These are phyloP conservation scores for Pichia sp. DNA, from an alignment of 1,139 yeast genomes.

Conservation along the genomic window DNA sequence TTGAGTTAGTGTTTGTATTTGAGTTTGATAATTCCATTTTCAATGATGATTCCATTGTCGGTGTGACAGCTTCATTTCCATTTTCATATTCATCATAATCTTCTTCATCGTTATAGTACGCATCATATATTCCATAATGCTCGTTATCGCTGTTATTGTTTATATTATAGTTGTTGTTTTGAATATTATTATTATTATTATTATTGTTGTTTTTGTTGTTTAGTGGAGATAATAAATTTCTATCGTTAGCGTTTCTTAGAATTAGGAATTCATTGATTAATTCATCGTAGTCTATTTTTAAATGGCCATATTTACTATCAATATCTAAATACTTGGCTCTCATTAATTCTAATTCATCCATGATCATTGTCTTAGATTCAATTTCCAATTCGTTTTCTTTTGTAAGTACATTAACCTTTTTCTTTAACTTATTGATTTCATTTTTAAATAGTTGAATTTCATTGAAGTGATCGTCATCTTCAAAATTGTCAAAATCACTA, in stretches of 20 bases:
- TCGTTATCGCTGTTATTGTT: neutral
- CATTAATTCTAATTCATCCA: constrained; percentile 49
- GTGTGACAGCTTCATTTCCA: constrained; percentile 4
- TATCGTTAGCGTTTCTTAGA: constrained; percentile 6
- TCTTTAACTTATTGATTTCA: constrained; percentile 35
- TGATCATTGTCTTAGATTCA: constrained; percentile 44
- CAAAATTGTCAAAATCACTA: neutral
- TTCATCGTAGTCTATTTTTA: constrained; percentile 26
- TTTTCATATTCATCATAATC: constrained; percentile 6
- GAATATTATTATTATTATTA: neutral
- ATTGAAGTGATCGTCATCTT: neutral
- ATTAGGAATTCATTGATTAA: constrained; percentile 19
- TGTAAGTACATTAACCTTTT: constrained; percentile 40
- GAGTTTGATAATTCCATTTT: neutral
- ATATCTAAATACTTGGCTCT: constrained; percentile 37
- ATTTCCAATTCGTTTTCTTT: constrained; percentile 41
- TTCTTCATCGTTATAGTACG: neutral
- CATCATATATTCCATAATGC: neutral
- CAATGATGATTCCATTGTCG: constrained; percentile 1
- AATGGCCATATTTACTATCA: constrained; percentile 22
- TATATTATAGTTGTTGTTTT: neutral
- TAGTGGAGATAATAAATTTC: too few species aligned
- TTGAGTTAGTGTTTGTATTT: too few species aligned
- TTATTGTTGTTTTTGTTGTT: too few species aligned
- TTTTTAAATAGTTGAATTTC: constrained; percentile 19